phyloP scores from a whole-genome alignment of 2,329 filamentous ascomycete species.

The Aureobasidium sp. region DNA sequence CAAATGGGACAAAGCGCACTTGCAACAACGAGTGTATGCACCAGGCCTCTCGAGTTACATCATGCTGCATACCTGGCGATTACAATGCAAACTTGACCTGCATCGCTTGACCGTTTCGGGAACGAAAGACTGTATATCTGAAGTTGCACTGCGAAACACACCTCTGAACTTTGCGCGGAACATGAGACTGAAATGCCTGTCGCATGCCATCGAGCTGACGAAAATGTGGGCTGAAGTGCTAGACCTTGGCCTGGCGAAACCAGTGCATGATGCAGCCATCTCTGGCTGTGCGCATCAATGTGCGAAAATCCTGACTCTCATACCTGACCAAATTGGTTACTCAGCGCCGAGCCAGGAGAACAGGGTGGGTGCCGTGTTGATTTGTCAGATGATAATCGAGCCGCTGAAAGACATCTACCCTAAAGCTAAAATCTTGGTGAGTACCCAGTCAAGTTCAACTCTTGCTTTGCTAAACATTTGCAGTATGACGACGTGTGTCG shows the following conservation, averaged over 20 bases:
- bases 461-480: neutral
- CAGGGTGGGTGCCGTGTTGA: neutral
- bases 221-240: conserved; percentile 13
- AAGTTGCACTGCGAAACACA: neutral
- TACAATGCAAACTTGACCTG: conserved; percentile 5
- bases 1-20: neutral
- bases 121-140: neutral
- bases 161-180: neutral
- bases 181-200: neutral
- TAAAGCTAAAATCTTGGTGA: conserved; percentile 4
- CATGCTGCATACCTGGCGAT: conserved; percentile 7
- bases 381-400: conserved; percentile 8
- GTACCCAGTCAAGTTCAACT: neutral
- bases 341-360: neutral
- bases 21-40: conserved; percentile 2
- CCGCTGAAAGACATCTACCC: conserved; percentile 11
- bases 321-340: neutral
- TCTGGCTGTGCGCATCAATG: conserved; percentile 11
- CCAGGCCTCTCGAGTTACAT: neutral
- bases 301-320: conserved; percentile 5
- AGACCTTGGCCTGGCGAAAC: conserved; percentile 3
- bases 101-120: neutral
- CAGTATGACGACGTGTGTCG: conserved; percentile 9
- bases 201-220: conserved; percentile 4
- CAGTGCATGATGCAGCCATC: conserved; percentile 8